phyloP scores from a whole-genome alignment of 805 yeast species.

The Candida andamanensis region DNA sequence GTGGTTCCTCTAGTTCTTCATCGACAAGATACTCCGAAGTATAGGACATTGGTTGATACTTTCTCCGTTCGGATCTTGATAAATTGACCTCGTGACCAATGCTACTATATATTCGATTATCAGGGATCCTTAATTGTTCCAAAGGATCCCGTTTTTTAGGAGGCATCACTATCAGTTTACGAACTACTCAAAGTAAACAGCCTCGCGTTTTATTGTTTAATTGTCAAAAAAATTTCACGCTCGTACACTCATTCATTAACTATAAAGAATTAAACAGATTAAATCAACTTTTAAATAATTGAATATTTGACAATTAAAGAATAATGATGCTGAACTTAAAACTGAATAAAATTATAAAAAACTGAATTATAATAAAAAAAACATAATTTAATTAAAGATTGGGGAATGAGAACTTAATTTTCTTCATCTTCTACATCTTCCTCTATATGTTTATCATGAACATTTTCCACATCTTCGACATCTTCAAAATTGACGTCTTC shows the following conservation, averaged over 20 bases:
- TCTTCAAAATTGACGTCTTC: slow-evolving; percentile 24
- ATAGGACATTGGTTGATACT: slow-evolving; percentile 6
- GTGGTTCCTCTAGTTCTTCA: no score
- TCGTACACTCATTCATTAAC: no score
- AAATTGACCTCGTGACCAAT: slow-evolving; percentile 14
- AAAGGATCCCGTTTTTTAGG: slow-evolving; percentile 18
- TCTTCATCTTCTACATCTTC: slow-evolving; percentile 24
- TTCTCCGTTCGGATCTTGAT: slow-evolving; percentile 19
- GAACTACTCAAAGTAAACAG: no score
- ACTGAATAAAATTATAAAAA: no score
- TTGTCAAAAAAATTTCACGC: no score
- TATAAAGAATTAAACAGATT: no score
- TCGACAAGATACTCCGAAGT: not conserved
- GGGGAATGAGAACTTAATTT: no score
- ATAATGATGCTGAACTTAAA: not conserved
- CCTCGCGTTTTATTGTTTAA: no score
- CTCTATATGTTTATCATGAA: slow-evolving; percentile 28
- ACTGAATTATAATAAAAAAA: not conserved
- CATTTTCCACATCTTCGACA: slow-evolving; percentile 21
- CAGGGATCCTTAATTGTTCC: slow-evolving; percentile 25
- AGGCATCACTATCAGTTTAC: no score
- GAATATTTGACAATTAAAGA: no score
- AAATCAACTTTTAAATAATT: no score
- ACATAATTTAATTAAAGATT: no score
- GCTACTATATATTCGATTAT: slow-evolving; percentile 23